These are phyloP conservation scores for Saccharomyces hybrid DNA, from an alignment of 1,139 yeast genomes.

Conservation along the genomic window DNA sequence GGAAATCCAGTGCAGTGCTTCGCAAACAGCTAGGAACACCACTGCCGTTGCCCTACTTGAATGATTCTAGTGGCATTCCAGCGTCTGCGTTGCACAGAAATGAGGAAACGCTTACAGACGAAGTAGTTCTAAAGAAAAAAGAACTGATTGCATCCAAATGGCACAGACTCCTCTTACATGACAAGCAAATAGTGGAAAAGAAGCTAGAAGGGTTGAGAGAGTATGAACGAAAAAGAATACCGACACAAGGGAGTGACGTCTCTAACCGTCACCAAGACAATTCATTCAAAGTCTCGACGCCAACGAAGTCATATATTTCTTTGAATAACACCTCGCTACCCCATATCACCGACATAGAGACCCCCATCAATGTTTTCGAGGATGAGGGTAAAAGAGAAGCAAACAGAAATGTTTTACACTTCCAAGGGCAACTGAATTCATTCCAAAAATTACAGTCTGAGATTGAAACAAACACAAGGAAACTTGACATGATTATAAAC, in stretches of 20 bases:
- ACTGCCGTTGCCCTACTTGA: conserved; percentile 32
- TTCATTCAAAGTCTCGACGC: background rate
- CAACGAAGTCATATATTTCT: background rate
- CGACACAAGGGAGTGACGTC: background rate
- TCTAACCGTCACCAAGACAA: background rate
- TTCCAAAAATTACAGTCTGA: background rate
- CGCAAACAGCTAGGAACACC: conserved; percentile 29
- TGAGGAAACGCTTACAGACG: conserved; percentile 7
- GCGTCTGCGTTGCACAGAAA: background rate
- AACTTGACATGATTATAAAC: background rate
- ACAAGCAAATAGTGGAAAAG: background rate
- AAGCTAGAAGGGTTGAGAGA: background rate
- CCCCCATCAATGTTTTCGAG: background rate
- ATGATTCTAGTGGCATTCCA: background rate
- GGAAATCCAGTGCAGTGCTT: background rate
- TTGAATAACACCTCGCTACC: background rate
- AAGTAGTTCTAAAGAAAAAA: conserved; percentile 18
- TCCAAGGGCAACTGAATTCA: background rate
- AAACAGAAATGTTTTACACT: background rate
- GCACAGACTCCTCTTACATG: background rate
- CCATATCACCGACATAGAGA: background rate
- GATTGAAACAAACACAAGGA: background rate
- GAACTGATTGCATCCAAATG: background rate
- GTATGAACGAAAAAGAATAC: background rate
- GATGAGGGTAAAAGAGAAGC: background rate